These are phyloP conservation scores for Lepidium campestre DNA, from an alignment of 441 rosid species.

Conservation along the genomic window DNA sequence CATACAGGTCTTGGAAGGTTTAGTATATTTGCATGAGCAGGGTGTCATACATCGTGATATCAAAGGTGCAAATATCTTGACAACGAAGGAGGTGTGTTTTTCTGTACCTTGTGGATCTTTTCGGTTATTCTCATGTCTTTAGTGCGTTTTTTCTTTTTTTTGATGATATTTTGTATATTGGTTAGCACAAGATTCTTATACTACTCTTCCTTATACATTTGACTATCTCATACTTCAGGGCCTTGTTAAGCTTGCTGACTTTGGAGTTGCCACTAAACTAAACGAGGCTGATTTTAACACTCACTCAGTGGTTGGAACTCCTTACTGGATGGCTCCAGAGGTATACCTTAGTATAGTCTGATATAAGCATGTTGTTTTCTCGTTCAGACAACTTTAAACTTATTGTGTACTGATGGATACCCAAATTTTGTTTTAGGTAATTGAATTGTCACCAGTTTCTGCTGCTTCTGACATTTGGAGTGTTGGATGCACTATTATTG, in stretches of 20 bases:
- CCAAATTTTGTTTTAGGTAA: constrained; percentile 58
- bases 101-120: background rate
- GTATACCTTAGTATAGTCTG: constrained; percentile 30
- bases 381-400: background rate
- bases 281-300: constrained; percentile 99
- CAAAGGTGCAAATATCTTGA: constrained; percentile 97
- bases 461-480: constrained; percentile 99
- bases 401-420: constrained; percentile 12
- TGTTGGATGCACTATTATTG: constrained; percentile 98
- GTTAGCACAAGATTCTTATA: constrained; percentile 7
- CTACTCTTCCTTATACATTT: constrained; percentile 1
- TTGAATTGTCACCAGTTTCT: constrained; percentile 99
- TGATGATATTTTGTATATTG: constrained; percentile 2
- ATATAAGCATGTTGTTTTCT: background rate
- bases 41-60: constrained; percentile 99
- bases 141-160: background rate
- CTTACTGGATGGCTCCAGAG: constrained; percentile 99
- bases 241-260: constrained; percentile 99
- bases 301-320: constrained; percentile 99
- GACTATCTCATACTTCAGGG: constrained; percentile 51
- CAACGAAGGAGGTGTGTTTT: constrained; percentile 80
- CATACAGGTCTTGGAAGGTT: constrained; percentile 92
- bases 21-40: constrained; percentile 97
- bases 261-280: constrained; percentile 99
- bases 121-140: background rate